phyloP scores from a whole-genome alignment of 2,329 filamentous ascomycete genomes.

The Davidsoniella virescens region DNA sequence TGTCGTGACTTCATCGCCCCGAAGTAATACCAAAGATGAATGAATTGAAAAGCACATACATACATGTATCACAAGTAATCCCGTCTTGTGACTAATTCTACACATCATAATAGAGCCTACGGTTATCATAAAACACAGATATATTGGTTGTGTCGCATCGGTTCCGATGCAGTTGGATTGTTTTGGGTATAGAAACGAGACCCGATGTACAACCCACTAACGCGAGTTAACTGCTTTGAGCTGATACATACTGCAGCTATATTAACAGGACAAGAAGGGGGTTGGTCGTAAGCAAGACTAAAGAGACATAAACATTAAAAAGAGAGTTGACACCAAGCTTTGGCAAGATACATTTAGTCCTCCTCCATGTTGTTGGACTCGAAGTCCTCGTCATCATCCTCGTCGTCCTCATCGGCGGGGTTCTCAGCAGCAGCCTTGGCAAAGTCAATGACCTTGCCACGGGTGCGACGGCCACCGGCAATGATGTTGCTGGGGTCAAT shows the following conservation, averaged over 20 bases:
- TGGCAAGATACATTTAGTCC: constrained; percentile 19
- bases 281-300: background rate
- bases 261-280: background rate
- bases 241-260: no score
- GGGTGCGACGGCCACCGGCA: constrained; percentile 61
- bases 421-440: constrained; percentile 74
- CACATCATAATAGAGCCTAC: no score
- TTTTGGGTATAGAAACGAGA: background rate
- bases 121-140: background rate
- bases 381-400: constrained; percentile 62
- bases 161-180: background rate
- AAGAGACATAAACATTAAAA: no score
- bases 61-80: no score
- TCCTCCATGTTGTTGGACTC: constrained; percentile 60
- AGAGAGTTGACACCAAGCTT: no score
- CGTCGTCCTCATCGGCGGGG: constrained; percentile 57
- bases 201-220: no score
- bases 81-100: no score
- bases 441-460: constrained; percentile 84
- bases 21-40: no score
- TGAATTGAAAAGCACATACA: no score
- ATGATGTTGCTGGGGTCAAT: constrained; percentile 88
- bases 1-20: no score
- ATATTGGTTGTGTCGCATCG: background rate
- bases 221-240: no score